Conservation (phyloP, 2,329 filamentous ascomycete genomes). For the Colletotrichum incanum region DNA sequence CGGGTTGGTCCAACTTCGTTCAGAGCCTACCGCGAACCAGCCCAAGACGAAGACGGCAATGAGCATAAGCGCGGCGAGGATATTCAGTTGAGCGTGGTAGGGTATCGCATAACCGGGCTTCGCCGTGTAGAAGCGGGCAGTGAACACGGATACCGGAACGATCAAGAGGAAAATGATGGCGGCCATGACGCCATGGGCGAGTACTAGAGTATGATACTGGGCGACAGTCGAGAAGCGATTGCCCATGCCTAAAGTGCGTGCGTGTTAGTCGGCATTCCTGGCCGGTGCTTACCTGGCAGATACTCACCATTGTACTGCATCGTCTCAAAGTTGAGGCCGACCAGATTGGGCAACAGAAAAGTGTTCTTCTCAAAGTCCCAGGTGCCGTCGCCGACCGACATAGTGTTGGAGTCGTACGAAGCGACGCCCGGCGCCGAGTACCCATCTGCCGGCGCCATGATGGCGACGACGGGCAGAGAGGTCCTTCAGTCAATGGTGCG, state of each 20-base stretch:
- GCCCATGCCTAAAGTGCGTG: slow-evolving; percentile 77
- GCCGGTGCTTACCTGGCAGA: slow-evolving; percentile 10
- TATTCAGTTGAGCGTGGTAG: slow-evolving; percentile 82
- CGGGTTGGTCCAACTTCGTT: slow-evolving; percentile 82
- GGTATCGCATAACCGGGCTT: slow-evolving; percentile 74
- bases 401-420: slow-evolving; percentile 80
- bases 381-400: slow-evolving; percentile 86
- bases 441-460: slow-evolving; percentile 73
- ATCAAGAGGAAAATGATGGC: slow-evolving; percentile 82
- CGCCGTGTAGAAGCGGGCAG: slow-evolving; percentile 78
- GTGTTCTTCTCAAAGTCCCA: slow-evolving; percentile 85
- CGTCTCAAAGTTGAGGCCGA: slow-evolving; percentile 84
- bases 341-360: slow-evolving; percentile 84
- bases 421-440: slow-evolving; percentile 81
- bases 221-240: slow-evolving; percentile 80
- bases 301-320: slow-evolving; percentile 86
- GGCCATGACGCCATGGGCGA: slow-evolving; percentile 80
- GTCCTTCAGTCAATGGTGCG: slow-evolving; percentile 34
- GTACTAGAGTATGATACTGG: slow-evolving; percentile 80
- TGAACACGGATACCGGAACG: slow-evolving; percentile 81
- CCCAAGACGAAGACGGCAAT: slow-evolving; percentile 83
- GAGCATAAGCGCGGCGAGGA: slow-evolving; percentile 77
- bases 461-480: slow-evolving; percentile 57
- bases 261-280: slow-evolving; percentile 39
- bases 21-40: slow-evolving; percentile 83